Evolutionary conservation across 345 rosid species (phyloP).

Genomic region (Populus tremula): DNA sequence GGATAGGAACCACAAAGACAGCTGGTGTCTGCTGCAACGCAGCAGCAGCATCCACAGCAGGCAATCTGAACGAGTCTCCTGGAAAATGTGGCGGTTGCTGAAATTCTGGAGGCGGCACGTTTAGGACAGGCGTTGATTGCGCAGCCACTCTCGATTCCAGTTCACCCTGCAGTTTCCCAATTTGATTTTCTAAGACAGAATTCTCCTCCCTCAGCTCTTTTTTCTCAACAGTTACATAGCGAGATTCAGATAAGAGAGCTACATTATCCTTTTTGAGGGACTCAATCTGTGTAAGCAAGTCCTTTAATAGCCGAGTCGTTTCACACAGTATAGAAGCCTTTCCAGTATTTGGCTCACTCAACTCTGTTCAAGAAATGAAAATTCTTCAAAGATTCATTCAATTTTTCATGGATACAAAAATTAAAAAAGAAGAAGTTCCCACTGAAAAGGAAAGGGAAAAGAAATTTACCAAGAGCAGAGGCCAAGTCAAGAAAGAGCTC

Average conservation of each 20-base stretch:
- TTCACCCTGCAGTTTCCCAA: slow-evolving; percentile 50
- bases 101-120: slow-evolving; percentile 44
- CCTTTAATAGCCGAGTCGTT: slow-evolving; percentile 74
- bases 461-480: slow-evolving; percentile 58
- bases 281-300: slow-evolving; percentile 64
- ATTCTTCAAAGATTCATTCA: neutral
- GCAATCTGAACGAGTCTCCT: slow-evolving; percentile 24
- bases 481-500: slow-evolving; percentile 81
- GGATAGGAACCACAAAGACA: slow-evolving; percentile 65
- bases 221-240: slow-evolving; percentile 70
- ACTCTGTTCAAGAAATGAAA: slow-evolving; percentile 39
- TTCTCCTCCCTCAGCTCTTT: slow-evolving; percentile 85
- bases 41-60: slow-evolving; percentile 36
- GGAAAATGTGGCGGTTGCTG: slow-evolving; percentile 41
- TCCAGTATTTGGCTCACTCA: slow-evolving; percentile 65
- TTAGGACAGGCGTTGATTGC: slow-evolving; percentile 57
- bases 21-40: slow-evolving; percentile 49
- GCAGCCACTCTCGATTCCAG: slow-evolving; percentile 37
- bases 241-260: slow-evolving; percentile 70
- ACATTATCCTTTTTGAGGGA: slow-evolving; percentile 65
- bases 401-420: neutral
- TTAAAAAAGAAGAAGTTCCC: neutral
- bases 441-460: neutral
- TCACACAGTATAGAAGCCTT: slow-evolving; percentile 73
- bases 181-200: slow-evolving; percentile 57